A percentile compares a stretch with the other conserved stretches of the same genome.
These are phyloP conservation scores for Phytophthora constricta DNA, from an alignment of 352 stramenopile species.

Conservation along the genomic window DNA sequence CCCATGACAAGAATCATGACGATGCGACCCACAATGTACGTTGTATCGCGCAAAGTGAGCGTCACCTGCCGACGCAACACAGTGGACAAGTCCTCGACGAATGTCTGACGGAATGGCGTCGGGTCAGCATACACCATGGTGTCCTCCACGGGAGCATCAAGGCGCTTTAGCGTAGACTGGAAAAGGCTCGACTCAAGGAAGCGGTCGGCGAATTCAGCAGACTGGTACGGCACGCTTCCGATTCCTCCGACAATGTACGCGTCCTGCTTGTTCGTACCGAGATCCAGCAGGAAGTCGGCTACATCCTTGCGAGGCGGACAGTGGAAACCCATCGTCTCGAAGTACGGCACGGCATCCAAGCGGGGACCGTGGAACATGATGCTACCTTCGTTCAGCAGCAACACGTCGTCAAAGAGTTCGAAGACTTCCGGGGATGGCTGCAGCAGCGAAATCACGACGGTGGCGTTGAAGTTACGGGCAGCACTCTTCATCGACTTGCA, in stretches of 20 bases:
- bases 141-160: conserved; percentile 33
- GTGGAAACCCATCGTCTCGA: conserved; percentile 51
- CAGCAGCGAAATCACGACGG: conserved; percentile 80
- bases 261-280: conserved; percentile 61
- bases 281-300: conserved; percentile 61
- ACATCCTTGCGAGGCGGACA: conserved; percentile 58
- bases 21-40: conserved; percentile 46
- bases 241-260: conserved; percentile 34
- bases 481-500: conserved; percentile 52
- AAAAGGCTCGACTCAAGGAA: conserved; percentile 64
- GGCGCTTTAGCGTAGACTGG: conserved; percentile 49
- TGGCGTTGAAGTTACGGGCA: conserved; percentile 57
- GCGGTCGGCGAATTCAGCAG: conserved; percentile 51
- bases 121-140: conserved; percentile 23
- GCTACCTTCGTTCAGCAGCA: conserved; percentile 90
- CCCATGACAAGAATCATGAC: conserved; percentile 64
- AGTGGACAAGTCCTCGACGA: conserved; percentile 49
- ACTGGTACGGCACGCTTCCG: conserved; percentile 29
- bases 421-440: conserved; percentile 95
- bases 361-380: conserved; percentile 83
- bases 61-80: conserved; percentile 69
- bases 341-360: conserved; percentile 48
- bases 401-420: conserved; percentile 93
- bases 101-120: conserved; percentile 55
- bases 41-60: conserved; percentile 66